Conservation (phyloP, 2,329 filamentous ascomycete species). For the Venturia asperata region DNA sequence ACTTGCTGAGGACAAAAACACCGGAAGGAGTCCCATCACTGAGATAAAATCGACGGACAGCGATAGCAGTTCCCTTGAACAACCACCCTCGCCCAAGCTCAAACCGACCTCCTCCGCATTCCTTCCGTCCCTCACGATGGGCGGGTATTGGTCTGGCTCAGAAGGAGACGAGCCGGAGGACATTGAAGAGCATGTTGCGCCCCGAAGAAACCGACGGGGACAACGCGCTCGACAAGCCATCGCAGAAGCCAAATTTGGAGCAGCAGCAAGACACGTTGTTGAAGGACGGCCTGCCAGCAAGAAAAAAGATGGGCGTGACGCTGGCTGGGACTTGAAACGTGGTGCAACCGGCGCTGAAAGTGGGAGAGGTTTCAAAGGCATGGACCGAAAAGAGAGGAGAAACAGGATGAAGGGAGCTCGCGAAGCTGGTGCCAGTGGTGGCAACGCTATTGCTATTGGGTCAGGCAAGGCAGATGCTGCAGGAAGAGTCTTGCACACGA, state of each 20-base stretch:
- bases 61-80: neutral
- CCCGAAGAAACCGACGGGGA: conserved; percentile 66
- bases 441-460: neutral
- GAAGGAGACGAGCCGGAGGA: conserved; percentile 59
- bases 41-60: neutral
- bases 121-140: conserved; percentile 66
- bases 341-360: conserved; percentile 40
- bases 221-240: conserved; percentile 73
- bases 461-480: neutral
- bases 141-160: conserved; percentile 71
- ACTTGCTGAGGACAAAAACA: neutral
- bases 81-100: neutral
- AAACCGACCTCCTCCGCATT: conserved; percentile 49
- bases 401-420: neutral
- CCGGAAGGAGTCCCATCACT: neutral
- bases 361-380: conserved; percentile 8
- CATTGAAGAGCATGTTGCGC: conserved; percentile 42
- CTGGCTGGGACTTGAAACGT: conserved; percentile 52
- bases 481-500: neutral
- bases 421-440: neutral
- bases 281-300: conserved; percentile 33
- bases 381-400: conserved; percentile 15
- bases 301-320: conserved; percentile 36
- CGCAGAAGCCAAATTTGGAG: conserved; percentile 73
- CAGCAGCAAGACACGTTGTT: conserved; percentile 59